Conservation (phyloP, 768 basidiomycete species). For the Boletus coccyginus region DNA sequence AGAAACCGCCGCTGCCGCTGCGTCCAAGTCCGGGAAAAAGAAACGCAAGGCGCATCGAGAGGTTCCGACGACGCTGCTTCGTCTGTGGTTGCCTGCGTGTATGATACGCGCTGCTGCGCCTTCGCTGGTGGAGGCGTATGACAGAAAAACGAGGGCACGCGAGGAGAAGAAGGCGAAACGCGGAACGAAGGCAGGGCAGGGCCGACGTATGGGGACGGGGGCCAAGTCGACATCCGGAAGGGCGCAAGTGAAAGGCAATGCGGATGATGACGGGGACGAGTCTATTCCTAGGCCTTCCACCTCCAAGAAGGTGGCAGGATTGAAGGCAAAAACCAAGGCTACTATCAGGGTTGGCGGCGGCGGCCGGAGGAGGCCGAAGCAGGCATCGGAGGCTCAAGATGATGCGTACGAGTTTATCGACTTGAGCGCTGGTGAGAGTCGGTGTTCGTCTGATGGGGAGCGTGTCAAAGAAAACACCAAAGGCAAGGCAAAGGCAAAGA, state of each 20-base stretch:
- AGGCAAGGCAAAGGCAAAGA: constrained; percentile 10
- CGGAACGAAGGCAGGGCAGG: constrained; percentile 18
- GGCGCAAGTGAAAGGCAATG: not conserved
- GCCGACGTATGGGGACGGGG: not conserved
- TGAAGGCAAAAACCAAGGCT: constrained; percentile 12
- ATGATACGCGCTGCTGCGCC: constrained; percentile 72
- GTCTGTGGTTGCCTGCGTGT: constrained; percentile 82
- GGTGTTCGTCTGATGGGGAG: constrained; percentile 17
- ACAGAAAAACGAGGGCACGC: constrained; percentile 54
- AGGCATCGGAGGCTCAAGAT: constrained; percentile 24
- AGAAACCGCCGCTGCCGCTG: constrained; percentile 25
- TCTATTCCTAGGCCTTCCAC: constrained; percentile 1
- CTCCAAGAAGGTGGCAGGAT: constrained; percentile 1
- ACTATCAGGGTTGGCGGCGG: not conserved
- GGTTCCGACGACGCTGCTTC: constrained; percentile 49
- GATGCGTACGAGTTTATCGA: constrained; percentile 27
- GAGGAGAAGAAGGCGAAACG: constrained; percentile 37
- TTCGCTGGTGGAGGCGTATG: constrained; percentile 57
- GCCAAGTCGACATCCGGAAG: not conserved
- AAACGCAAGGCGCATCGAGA: constrained; percentile 28
- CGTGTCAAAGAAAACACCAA: not conserved
- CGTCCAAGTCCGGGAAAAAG: constrained; percentile 17
- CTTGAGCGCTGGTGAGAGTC: constrained; percentile 23
- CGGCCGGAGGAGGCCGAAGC: constrained; percentile 17
- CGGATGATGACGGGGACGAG: not conserved